phyloP scores from a whole-genome alignment of 805 yeast genomes.

The Metschnikowia lochheadii region DNA sequence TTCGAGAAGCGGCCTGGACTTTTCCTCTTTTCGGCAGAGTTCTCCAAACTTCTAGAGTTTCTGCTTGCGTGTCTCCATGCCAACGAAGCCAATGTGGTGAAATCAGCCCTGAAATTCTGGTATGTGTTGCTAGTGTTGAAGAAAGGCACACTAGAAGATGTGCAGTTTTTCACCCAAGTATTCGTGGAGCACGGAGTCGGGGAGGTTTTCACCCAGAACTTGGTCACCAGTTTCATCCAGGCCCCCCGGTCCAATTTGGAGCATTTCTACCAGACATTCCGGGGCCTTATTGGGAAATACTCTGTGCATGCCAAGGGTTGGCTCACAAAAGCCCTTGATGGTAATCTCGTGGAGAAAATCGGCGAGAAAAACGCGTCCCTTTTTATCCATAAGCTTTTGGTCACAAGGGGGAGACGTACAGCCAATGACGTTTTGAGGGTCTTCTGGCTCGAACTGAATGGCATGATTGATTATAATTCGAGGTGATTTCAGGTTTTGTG shows the following conservation, averaged over 20 bases:
- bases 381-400: constrained; percentile 51
- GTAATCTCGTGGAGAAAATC: constrained; percentile 7
- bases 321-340: constrained; percentile 7
- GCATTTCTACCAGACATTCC: constrained; percentile 48
- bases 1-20: constrained; percentile 48
- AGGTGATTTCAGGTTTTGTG: neutral
- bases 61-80: constrained; percentile 39
- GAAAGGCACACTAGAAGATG: constrained; percentile 43
- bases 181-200: constrained; percentile 20
- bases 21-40: constrained; percentile 31
- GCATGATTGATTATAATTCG: constrained; percentile 40
- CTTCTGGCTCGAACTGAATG: constrained; percentile 63
- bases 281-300: constrained; percentile 44
- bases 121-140: constrained; percentile 41
- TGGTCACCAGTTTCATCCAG: constrained; percentile 33
- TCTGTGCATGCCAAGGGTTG: constrained; percentile 41
- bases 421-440: constrained; percentile 55
- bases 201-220: constrained; percentile 22
- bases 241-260: constrained; percentile 60
- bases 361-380: constrained; percentile 31
- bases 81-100: constrained; percentile 53
- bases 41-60: constrained; percentile 24
- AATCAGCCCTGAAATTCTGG: constrained; percentile 57
- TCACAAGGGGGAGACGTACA: constrained; percentile 64
- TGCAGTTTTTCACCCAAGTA: constrained; percentile 24